Base-by-base conservation (phyloP, 2,329 filamentous ascomycete genomes). In the Sporothrix pallida region DNA sequence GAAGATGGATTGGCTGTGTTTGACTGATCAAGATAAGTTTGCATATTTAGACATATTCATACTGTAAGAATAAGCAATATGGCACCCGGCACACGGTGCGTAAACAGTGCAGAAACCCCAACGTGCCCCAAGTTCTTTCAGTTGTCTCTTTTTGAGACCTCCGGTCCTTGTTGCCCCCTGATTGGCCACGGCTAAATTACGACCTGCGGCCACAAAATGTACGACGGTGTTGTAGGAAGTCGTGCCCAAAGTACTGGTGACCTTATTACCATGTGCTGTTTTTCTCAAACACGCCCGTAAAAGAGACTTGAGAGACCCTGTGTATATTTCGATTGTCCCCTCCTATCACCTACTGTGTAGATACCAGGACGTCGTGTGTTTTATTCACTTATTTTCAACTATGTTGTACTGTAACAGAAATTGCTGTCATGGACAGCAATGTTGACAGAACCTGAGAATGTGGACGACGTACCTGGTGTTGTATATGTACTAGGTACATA, bases 121-220 rank as follows among this genome's bases (percentile, higher is more conserved):
- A 20, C 3, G n/a, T 26, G 9, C 20, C 31, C 31, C 31, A 37
- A 37, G 9, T 48, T 12, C 20, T 44, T 7, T 37, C 31, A 3
- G 31, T 37, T 52, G 37, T 52, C 23, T 58, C 31, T 42, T 37
- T 70, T 58, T 58, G 12, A 70, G 68, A 71, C 70, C 56, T 63
- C 26, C 48, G 46, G 26, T 15, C 10, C 9, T 9, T 42, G 4
- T 20, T 15, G 48, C n/a, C 6, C 26, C 50, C 12, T 78, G 2
- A 80, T 80, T 80, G 79, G 79, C 75, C 67, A 58, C 79, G 79
- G 79, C 79, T 80, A 81, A 81, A 81, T 81, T 80, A 71, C 76
- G 79, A 80, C 74, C 74, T 76, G 75, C 77, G 73, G 67, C 62
- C 74, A 52, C 37, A 67, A 68, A 62, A 72, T 72, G 75, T 75